Evolutionary conservation across 257 asterid genomes (phyloP).

Genomic region (Salvia hispanica): DNA sequence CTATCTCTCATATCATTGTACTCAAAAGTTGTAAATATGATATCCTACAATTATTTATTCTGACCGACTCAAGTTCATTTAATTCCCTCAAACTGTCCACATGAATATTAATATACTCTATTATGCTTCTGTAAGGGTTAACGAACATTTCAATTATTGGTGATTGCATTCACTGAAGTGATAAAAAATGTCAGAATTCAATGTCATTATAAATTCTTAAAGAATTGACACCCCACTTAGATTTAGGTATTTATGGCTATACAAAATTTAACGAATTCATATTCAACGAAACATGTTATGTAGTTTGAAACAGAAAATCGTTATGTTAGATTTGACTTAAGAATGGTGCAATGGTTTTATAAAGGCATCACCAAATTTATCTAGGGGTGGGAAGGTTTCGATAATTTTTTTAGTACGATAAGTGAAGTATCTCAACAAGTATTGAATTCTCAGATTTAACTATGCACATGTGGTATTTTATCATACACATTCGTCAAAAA

Average conservation of each 20-base stretch:
- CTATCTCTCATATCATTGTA: neutral
- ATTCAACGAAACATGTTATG: too few species aligned
- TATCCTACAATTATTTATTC: constrained; percentile 16
- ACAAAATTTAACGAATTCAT: too few species aligned
- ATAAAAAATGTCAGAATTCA: too few species aligned
- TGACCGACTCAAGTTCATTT: neutral
- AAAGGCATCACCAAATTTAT: neutral
- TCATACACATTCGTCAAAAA: neutral
- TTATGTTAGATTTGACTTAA: too few species aligned
- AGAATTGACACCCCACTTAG: too few species aligned
- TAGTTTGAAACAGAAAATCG: too few species aligned
- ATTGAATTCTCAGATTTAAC: neutral
- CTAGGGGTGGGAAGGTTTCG: too few species aligned
- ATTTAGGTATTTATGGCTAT: too few species aligned
- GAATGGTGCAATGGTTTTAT: neutral
- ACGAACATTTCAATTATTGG: neutral
- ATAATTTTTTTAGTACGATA: too few species aligned
- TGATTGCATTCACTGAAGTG: neutral
- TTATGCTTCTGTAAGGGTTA: neutral
- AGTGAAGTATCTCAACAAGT: too few species aligned
- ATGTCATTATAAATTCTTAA: too few species aligned
- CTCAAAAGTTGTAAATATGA: constrained; percentile 27
- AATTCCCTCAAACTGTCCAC: neutral
- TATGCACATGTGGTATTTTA: neutral
- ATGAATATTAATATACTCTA: too few species aligned